Percentiles rank a stretch among this genome's conserved stretches.
Evolutionary conservation across 2,329 filamentous ascomycete genomes (phyloP).

Genomic region (Aspergillus niger): DNA sequence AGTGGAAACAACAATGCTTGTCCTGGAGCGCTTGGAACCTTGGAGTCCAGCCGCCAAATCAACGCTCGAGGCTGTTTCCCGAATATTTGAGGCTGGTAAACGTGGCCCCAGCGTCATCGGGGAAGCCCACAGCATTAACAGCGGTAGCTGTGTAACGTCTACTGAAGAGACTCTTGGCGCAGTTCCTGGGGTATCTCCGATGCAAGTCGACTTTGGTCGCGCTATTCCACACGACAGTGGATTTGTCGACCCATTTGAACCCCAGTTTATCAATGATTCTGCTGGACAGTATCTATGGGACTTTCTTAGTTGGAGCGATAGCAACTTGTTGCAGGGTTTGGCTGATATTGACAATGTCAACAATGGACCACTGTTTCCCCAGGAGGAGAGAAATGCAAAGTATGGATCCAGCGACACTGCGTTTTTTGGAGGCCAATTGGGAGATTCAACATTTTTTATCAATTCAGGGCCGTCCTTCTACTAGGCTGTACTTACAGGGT

Average conservation of each 20-base stretch:
- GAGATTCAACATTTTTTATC: conserved; percentile 29
- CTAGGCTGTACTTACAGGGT: background rate
- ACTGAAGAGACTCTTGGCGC: conserved; percentile 18
- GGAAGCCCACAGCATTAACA: conserved; percentile 14
- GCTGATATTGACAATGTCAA: conserved; percentile 28
- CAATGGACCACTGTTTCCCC: conserved; percentile 28
- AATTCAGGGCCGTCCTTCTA: conserved; percentile 31
- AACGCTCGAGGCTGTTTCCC: conserved; percentile 64
- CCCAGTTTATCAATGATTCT: conserved; percentile 31
- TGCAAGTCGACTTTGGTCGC: conserved; percentile 22
- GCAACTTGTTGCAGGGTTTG: conserved; percentile 34
- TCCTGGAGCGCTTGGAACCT: conserved; percentile 57
- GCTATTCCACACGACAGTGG: conserved; percentile 24
- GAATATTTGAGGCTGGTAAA: conserved; percentile 62
- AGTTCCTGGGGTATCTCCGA: conserved; percentile 4
- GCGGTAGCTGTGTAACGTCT: conserved; percentile 18
- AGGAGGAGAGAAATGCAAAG: conserved; percentile 31
- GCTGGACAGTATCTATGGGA: conserved; percentile 40
- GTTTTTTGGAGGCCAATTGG: conserved; percentile 26
- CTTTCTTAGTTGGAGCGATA: conserved; percentile 43
- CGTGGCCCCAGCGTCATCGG: conserved; percentile 26
- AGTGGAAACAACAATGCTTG: conserved; percentile 51
- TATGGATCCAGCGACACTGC: conserved; percentile 23
- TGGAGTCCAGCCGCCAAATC: conserved; percentile 66
- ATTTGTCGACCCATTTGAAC: conserved; percentile 27